Conservation (phyloP, 805 yeast species). For the Teunomyces cretensis region DNA sequence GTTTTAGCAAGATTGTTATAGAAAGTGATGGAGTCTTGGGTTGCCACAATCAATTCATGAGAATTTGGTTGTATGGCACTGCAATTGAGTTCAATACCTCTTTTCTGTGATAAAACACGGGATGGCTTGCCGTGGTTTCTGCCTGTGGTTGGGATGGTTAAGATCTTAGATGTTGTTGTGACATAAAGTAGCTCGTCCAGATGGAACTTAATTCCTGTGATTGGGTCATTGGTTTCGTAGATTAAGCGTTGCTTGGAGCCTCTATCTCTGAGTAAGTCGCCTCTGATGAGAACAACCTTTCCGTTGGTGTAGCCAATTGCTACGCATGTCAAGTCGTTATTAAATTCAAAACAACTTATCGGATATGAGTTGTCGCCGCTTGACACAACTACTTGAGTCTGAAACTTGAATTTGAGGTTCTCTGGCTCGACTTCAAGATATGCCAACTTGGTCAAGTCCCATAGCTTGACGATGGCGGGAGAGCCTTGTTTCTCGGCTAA, state of each 20-base stretch:
- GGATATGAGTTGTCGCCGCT: conserved; percentile 82
- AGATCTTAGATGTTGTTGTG: conserved; percentile 69
- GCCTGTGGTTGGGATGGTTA: conserved; percentile 76
- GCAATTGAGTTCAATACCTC: conserved; percentile 54
- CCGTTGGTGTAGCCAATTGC: conserved; percentile 88
- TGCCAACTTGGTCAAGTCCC: conserved; percentile 62
- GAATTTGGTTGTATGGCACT: conserved; percentile 40
- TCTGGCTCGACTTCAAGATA: conserved; percentile 22
- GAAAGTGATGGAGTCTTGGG: conserved; percentile 60
- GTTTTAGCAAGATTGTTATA: conserved; percentile 58
- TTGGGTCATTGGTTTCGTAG: conserved; percentile 73
- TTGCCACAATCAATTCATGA: conserved; percentile 61
- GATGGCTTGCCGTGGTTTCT: conserved; percentile 67
- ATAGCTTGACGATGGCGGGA: conserved; percentile 67
- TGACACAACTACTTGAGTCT: conserved; percentile 59
- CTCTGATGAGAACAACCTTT: conserved; percentile 74
- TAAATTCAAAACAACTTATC: conserved; percentile 60
- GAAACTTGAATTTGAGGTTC: conserved; percentile 42
- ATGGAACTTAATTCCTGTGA: conserved; percentile 71
- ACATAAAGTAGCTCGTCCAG: conserved; percentile 57
- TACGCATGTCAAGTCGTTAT: conserved; percentile 57
- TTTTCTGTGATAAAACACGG: conserved; percentile 42
- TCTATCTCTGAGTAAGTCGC: conserved; percentile 83
- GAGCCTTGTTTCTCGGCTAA: conserved; percentile 73
- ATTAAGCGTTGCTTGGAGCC: conserved; percentile 86